Conservation (phyloP, 176 grass and related monocot species). For the Areca catechu region DNA sequence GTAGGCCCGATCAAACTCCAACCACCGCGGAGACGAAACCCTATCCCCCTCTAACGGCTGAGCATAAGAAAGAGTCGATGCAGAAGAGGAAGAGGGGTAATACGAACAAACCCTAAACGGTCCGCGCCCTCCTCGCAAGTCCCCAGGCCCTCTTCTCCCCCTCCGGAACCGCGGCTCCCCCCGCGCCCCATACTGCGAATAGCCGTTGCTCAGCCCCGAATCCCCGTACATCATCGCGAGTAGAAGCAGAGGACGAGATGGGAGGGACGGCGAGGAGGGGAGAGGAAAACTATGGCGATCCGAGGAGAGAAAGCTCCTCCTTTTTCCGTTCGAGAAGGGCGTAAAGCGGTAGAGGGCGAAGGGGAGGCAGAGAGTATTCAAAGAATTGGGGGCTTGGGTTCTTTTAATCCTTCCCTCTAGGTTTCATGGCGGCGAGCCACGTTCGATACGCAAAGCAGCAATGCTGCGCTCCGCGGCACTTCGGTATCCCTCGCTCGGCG, state of each 20-base stretch:
- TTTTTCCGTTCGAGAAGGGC: no score
- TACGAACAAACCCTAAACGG: slow-evolving; percentile 39
- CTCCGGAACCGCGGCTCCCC: slow-evolving; percentile 34
- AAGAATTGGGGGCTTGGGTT: no score
- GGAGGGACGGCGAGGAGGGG: neutral
- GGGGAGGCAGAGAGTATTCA: no score
- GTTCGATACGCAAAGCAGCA: no score
- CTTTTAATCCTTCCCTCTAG: no score
- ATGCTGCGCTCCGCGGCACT: no score
- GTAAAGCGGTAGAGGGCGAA: no score
- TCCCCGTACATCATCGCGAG: slow-evolving; percentile 35
- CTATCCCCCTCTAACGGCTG: neutral
- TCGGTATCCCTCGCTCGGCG: no score
- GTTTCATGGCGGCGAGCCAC: no score
- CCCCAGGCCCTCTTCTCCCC: neutral
- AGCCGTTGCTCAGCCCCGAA: slow-evolving; percentile 44
- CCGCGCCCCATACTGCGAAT: slow-evolving; percentile 26
- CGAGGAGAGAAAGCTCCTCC: no score
- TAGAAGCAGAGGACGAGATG: neutral
- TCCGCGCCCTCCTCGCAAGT: slow-evolving; percentile 2
- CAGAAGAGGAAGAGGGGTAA: slow-evolving; percentile 1
- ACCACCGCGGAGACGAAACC: slow-evolving; percentile 13
- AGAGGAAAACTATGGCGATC: no score
- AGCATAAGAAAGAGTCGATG: slow-evolving; percentile 11
- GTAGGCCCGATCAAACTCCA: slow-evolving; percentile 54